Conservation (phyloP, 2,329 filamentous ascomycete species). For the Amphichorda felina region DNA sequence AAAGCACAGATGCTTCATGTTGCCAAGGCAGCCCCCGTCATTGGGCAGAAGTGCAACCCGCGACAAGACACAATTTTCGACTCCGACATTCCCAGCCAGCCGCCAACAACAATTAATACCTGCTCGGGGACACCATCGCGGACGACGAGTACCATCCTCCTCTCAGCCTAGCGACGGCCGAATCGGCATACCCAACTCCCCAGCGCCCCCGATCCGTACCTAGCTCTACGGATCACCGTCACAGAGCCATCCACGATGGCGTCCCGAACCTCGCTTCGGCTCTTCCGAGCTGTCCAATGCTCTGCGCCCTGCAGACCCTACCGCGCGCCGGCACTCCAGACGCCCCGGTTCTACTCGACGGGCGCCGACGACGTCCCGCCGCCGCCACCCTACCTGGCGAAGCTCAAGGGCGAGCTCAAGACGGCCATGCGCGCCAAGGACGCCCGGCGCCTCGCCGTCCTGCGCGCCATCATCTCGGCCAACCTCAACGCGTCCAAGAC, state of each 20-base stretch:
- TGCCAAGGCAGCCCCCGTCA: too few relatives aligned
- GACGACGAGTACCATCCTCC: too few relatives aligned
- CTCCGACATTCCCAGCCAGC: too few relatives aligned
- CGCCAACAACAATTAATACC: too few relatives aligned
- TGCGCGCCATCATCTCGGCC: slow-evolving; percentile 56
- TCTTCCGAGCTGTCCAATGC: slow-evolving; percentile 8
- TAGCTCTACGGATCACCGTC: too few relatives aligned
- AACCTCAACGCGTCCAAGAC: slow-evolving; percentile 70
- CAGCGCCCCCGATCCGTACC: too few relatives aligned
- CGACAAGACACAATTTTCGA: too few relatives aligned
- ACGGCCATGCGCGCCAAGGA: slow-evolving; percentile 55
- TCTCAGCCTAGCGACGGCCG: too few relatives aligned
- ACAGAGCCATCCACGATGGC: background rate
- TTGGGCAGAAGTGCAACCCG: too few relatives aligned
- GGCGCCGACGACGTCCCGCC: slow-evolving; percentile 24
- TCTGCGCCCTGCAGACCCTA: background rate
- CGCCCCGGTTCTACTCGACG: slow-evolving; percentile 19
- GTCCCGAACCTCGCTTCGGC: slow-evolving; percentile 1
- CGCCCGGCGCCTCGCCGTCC: slow-evolving; percentile 50
- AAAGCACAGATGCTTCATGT: too few relatives aligned
- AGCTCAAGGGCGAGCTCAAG: slow-evolving; percentile 49
- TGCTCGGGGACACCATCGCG: too few relatives aligned
- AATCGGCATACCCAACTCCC: too few relatives aligned
- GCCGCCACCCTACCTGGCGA: slow-evolving; percentile 19
- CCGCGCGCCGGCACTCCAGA: slow-evolving; percentile 3